Evolutionary conservation across 345 rosid species (phyloP), one percentile per base, ranked within the genome.

Genomic region (Trapa bicornis): DNA sequence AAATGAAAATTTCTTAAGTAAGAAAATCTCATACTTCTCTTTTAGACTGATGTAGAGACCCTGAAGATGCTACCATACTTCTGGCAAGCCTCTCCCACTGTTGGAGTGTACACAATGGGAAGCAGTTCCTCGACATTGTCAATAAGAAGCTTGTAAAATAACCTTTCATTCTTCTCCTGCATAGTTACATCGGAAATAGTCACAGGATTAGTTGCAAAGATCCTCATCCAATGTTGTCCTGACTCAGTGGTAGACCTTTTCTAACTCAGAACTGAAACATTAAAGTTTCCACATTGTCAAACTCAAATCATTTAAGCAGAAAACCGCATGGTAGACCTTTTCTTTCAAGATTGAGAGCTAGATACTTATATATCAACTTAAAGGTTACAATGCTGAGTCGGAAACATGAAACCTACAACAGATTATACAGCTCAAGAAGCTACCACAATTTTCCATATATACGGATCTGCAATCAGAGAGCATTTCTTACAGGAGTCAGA

Each of bases 61-160:
- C 76, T 90, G 98, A 64, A 96, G 88, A 52, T 88, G 80, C 92
- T 90, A 12, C 98, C 98, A 65, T 90, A 93, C 74, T 93, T 93
- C 77, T 93, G 98, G 72, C 98, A 93, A 73, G 98, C 98, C 80
- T 93, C 98, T 0, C 96, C 98, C 22, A 93, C 98, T 1, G 97
- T 93, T 1, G 97, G 98, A 41, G 98, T 93, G 79, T 93, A 93
- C 67, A 90, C 98, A 71, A 87, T 83, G 1, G 98, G 98, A 36
- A 93, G 89, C 56, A 90, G 74, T 67, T 93, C 98, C 80, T 90
- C 97, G 43, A 93, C 98, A 66, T 90, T 84, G 74, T 90, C 98
- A 6, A 93, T 77, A 74, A 93, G 78, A 70, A 93, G 94, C 85
- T 90, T 93, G 81, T 93, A 93, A 77, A 93, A 93, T 63, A 93